phyloP scores from a whole-genome alignment of 495 filamentous ascomycete species.

The Platismatia glauca region DNA sequence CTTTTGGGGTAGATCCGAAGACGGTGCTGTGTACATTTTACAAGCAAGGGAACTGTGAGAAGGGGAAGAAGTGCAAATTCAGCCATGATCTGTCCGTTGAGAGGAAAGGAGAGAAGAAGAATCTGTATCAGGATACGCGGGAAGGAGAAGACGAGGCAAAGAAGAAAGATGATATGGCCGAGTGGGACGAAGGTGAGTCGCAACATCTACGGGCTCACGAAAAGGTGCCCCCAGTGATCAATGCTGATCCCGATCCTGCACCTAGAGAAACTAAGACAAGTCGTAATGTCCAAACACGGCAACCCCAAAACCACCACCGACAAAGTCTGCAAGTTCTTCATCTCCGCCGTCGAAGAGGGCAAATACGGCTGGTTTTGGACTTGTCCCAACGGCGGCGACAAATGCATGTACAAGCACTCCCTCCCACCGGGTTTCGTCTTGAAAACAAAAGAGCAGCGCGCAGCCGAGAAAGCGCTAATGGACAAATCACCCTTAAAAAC shows the following conservation, averaged over 20 bases:
- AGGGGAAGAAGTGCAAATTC: constrained; percentile 97
- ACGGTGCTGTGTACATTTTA: constrained; percentile 93
- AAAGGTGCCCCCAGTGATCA: neutral
- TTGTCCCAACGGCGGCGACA: constrained; percentile 93
- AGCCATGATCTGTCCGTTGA: constrained; percentile 83
- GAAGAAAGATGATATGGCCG: constrained; percentile 84
- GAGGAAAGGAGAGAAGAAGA: constrained; percentile 84
- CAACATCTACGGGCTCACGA: neutral
- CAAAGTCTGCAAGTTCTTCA: constrained; percentile 98
- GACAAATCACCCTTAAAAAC: constrained; percentile 94
- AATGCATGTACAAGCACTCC: constrained; percentile 97
- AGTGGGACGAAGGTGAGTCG: constrained; percentile 70
- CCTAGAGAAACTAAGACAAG: constrained; percentile 72
- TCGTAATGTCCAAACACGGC: constrained; percentile 90
- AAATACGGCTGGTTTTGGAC: constrained; percentile 99
- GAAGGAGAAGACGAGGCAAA: constrained; percentile 58
- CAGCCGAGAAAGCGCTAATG: constrained; percentile 92
- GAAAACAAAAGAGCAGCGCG: constrained; percentile 95
- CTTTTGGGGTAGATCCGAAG: constrained; percentile 97
- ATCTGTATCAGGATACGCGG: constrained; percentile 80
- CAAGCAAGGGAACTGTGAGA: constrained; percentile 96
- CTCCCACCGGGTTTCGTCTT: constrained; percentile 91
- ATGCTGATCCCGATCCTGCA: neutral
- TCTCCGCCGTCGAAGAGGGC: constrained; percentile 92
- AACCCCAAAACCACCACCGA: constrained; percentile 95